phyloP scores from a whole-genome alignment of 805 yeast species.

The Yarrowia sp. region DNA sequence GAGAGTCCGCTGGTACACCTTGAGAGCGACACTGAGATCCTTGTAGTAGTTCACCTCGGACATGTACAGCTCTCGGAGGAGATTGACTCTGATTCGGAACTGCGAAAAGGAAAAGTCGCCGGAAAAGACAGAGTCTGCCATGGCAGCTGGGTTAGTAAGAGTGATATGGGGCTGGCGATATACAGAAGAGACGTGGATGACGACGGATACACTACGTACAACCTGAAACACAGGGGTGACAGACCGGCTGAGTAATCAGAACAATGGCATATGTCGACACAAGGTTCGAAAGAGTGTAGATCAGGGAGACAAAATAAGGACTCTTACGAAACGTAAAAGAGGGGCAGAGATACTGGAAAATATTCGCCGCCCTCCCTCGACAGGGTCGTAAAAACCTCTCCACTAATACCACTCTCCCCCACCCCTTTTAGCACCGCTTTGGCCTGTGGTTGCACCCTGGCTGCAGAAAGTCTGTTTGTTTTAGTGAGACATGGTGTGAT shows the following conservation, averaged over 20 bases:
- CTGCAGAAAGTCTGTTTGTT: constrained; percentile 3
- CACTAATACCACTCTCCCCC: background rate
- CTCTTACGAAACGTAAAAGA: background rate
- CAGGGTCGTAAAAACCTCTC: no score
- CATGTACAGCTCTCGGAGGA: constrained; percentile 51
- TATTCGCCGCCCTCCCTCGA: no score
- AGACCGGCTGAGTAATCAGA: background rate
- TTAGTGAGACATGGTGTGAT: constrained; percentile 3
- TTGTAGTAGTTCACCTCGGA: constrained; percentile 52
- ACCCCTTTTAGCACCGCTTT: background rate
- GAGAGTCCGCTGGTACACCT: constrained; percentile 47
- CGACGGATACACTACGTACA: background rate
- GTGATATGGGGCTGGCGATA: background rate
- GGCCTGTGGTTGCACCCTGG: background rate
- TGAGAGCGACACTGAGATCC: constrained; percentile 51
- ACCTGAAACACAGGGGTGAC: constrained; percentile 8
- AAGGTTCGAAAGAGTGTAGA: background rate
- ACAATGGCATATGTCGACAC: background rate
- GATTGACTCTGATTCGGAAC: constrained; percentile 42
- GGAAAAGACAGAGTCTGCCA: constrained; percentile 9
- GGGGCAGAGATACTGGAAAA: background rate
- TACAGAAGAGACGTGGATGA: no score
- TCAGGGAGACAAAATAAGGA: background rate
- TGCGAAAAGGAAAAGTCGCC: constrained; percentile 28
- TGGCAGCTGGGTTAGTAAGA: constrained; percentile 18